Percentiles rank a stretch among this genome's conserved stretches.
Conservation (phyloP, 495 filamentous ascomycete species). For the Xylaria palmicola region DNA sequence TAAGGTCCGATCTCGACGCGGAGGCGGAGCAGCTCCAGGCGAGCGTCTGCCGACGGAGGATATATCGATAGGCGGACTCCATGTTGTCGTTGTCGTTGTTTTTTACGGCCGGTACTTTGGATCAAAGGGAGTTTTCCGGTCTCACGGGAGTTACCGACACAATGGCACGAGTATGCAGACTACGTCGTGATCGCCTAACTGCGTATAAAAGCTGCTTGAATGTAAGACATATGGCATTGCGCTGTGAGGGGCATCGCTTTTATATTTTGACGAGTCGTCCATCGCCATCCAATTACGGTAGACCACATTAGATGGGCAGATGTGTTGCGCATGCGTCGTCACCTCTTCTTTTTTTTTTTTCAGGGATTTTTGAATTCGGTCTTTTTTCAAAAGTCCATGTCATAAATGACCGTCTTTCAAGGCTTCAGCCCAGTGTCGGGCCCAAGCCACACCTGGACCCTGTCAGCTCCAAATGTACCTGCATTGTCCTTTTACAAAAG, state of each 20-base stretch:
- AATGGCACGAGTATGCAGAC: not conserved
- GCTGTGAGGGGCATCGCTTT: not conserved
- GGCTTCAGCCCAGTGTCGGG: not conserved
- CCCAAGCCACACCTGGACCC: not conserved
- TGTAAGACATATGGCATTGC: not conserved
- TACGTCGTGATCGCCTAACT: not conserved
- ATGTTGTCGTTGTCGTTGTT: not conserved
- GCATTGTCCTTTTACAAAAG: conserved; percentile 20
- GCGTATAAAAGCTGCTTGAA: not conserved
- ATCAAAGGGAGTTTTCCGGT: not conserved
- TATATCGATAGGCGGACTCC: not conserved
- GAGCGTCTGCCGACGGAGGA: conserved; percentile 2
- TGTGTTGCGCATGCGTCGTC: too few relatives aligned
- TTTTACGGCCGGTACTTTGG: not conserved
- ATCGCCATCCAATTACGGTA: not conserved
- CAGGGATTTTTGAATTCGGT: too few relatives aligned
- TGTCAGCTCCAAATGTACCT: conserved; percentile 6
- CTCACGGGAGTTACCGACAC: not conserved
- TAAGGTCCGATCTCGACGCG: not conserved
- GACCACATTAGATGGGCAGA: too few relatives aligned
- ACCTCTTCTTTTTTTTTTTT: too few relatives aligned
- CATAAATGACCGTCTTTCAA: not conserved
- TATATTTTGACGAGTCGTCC: not conserved
- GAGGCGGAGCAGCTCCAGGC: not conserved
- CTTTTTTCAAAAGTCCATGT: not conserved